A percentile compares a stretch with the other conserved stretches of the same genome.
Conservation (phyloP, 2,329 filamentous ascomycete species). For the Aspergillus pseudoglaucus region DNA sequence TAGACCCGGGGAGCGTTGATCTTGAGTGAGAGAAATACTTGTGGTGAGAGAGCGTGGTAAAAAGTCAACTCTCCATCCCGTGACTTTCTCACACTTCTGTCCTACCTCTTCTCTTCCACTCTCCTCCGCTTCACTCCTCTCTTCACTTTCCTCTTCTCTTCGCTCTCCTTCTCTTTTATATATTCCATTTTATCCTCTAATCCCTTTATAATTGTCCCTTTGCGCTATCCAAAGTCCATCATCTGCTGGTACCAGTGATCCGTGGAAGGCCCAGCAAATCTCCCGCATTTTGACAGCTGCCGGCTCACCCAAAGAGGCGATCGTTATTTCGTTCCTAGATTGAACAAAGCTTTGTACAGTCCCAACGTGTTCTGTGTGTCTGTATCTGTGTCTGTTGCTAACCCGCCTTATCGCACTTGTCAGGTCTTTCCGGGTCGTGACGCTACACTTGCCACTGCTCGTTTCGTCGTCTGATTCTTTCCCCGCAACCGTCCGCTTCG, state of each 20-base stretch:
- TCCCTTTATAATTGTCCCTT: neutral
- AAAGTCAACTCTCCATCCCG: neutral
- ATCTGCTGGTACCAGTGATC: constrained; percentile 16
- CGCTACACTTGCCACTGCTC: constrained; percentile 1
- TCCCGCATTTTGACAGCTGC: constrained; percentile 28
- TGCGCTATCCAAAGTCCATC: too few species aligned
- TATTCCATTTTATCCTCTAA: neutral
- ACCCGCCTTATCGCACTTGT: neutral
- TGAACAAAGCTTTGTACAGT: constrained; percentile 1
- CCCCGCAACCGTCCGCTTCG: constrained; percentile 3
- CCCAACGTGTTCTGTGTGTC: neutral
- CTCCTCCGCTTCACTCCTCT: neutral
- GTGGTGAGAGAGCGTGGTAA: too few species aligned
- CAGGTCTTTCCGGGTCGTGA: neutral
- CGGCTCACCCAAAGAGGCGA: constrained; percentile 20
- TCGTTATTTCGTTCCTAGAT: constrained; percentile 4
- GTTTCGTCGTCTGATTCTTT: neutral
- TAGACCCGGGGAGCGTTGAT: neutral
- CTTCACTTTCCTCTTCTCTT: neutral
- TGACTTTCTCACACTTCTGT: neutral
- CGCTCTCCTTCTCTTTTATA: neutral
- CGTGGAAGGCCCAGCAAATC: constrained; percentile 27
- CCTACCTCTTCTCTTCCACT: neutral
- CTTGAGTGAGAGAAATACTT: neutral
- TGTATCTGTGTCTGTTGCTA: neutral